Base-by-base conservation (phyloP, 2,329 filamentous ascomycete species). In the Aureobasidium sp. region DNA sequence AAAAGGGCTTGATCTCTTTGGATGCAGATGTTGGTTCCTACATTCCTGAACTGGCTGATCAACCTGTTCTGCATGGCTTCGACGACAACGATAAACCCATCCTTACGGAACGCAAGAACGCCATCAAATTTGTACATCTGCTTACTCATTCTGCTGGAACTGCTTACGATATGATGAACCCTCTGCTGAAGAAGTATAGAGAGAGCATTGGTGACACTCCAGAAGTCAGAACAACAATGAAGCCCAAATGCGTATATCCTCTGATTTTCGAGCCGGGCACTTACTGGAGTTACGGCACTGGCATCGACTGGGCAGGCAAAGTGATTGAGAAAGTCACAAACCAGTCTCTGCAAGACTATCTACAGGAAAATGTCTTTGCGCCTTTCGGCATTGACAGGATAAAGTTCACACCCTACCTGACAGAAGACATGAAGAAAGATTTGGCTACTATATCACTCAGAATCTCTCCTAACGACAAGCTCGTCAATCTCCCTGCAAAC, bases 271-370 rank as follows among this genome's bases (percentile, higher is more conserved):
- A 85, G 61, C 83, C 82, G 0, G 82, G 82, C 0, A 69, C 71
- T 0, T 70, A 73, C 3, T 85, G 81, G 81, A 72, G 74, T 65
- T 84, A 84, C 64, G 77, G 80, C 0, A 66, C 75, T 0, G 74
- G 77, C 1, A 68, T 80, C 1, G 82, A 85, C 70, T 84, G 81
- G 81, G 79, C 77, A 0, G 82, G 82, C 2, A 73, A 76, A 0
- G 71, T 84, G 0, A 73, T 84, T 1, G 81, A 84, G 66, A 71
- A 75, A 0, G 67, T 80, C 0, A 80, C 79, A 0, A 76, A 76
- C 0, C 59, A 67, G 9, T 75, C 73, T 0, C 69, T 84, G 2
- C 73, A 78, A 2, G 74, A 78, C 2, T 76, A 74, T 52, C 74
- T 83, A 66, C 70, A 77, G 12, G 65, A 76, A 59, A 72, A 78